A percentile compares a stretch with the other conserved stretches of the same genome.
Evolutionary conservation across 2,329 filamentous ascomycete species (phyloP).

Genomic region (Arthrinium phaeospermum): DNA sequence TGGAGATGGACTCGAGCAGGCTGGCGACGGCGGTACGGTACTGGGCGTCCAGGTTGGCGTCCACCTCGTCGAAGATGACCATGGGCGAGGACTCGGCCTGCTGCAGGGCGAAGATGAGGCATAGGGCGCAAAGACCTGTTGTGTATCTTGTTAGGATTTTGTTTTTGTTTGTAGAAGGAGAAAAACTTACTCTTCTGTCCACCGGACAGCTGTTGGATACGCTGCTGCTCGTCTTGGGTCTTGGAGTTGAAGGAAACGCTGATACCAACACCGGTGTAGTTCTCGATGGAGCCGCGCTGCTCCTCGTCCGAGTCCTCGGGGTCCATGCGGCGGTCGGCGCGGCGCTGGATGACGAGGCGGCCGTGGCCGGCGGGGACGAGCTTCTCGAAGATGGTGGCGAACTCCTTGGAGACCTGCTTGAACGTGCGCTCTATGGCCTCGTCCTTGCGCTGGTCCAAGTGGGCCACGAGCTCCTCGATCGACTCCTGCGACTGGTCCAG

Average conservation of each 20-base stretch:
- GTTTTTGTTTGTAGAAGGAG: background rate
- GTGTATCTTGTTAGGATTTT: slow-evolving; percentile 27
- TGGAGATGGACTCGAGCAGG: slow-evolving; percentile 80
- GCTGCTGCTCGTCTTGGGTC: slow-evolving; percentile 92
- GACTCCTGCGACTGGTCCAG: slow-evolving; percentile 84
- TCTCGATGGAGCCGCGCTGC: slow-evolving; percentile 78
- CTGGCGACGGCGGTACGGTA: slow-evolving; percentile 95
- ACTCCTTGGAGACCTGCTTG: slow-evolving; percentile 95
- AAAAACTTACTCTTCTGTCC: slow-evolving; percentile 86
- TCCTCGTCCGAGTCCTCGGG: slow-evolving; percentile 73
- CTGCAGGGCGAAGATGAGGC: slow-evolving; percentile 98
- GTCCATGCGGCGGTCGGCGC: slow-evolving; percentile 73
- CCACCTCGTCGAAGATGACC: slow-evolving; percentile 99
- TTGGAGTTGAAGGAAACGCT: slow-evolving; percentile 99
- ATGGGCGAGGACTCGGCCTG: slow-evolving; percentile 96
- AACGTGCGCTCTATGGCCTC: slow-evolving; percentile 98
- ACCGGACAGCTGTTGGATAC: slow-evolving; percentile 95
- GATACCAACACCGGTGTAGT: slow-evolving; percentile 95
- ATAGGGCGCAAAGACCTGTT: slow-evolving; percentile 88
- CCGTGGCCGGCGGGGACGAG: slow-evolving; percentile 94
- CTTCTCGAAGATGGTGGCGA: slow-evolving; percentile 90
- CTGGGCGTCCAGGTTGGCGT: slow-evolving; percentile 96
- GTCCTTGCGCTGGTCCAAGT: slow-evolving; percentile 94
- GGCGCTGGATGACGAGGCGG: slow-evolving; percentile 88
- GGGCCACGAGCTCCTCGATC: slow-evolving; percentile 90